A percentile compares a stretch with the other conserved stretches of the same genome.
phyloP scores from a whole-genome alignment of 2,329 filamentous ascomycete species.

The Fusarium sp. region DNA sequence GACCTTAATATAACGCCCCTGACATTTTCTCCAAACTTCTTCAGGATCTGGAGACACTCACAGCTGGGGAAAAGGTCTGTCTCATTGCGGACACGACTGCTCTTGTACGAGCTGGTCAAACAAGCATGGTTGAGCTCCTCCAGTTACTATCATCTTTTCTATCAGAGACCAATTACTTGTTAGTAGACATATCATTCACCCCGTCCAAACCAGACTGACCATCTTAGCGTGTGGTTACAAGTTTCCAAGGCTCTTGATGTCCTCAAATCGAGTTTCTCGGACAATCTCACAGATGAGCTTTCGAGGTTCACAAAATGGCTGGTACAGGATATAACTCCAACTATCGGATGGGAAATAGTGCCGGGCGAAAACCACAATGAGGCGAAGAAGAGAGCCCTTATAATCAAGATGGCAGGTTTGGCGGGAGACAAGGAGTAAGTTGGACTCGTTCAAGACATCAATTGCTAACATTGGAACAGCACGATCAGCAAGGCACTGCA shows the following conservation, averaged over 20 bases:
- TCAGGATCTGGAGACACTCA: not conserved
- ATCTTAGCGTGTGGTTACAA: not conserved
- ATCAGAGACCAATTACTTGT: not conserved
- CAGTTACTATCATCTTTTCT: not conserved
- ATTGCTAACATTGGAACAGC: not conserved
- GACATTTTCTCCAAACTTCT: not conserved
- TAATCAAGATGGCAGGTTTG: not conserved
- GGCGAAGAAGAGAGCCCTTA: not conserved
- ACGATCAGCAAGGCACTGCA: not conserved
- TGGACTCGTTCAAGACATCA: not conserved
- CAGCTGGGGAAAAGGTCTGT: not conserved
- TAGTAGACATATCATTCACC: not conserved
- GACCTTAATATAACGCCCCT: not conserved
- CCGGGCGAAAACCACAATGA: not conserved
- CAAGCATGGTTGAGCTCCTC: not conserved
- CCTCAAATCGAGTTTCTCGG: not conserved
- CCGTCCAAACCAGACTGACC: not conserved
- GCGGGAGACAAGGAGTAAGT: not conserved
- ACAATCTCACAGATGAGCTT: not conserved
- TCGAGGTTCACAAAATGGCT: not conserved
- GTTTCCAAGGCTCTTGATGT: not conserved
- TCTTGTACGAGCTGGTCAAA: not conserved
- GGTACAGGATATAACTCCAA: not conserved
- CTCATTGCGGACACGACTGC: not conserved
- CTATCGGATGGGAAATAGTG: not conserved